Evolutionary conservation across 164 flowering plant genomes (phyloP), one percentile per base, ranked within the genome.

Genomic region (Vitis vinifera): DNA sequence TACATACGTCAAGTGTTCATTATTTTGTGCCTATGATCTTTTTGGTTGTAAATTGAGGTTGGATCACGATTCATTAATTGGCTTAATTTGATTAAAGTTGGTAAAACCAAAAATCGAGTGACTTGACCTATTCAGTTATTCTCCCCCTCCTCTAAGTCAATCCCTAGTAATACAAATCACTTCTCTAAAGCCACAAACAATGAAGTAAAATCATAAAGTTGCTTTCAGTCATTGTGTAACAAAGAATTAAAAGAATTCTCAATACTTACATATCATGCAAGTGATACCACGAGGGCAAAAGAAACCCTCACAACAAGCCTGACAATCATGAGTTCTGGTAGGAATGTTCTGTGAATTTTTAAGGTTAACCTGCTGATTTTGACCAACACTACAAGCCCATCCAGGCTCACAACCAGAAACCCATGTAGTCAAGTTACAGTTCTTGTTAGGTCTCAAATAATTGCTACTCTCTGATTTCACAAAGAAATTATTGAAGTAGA

Each of bases 361-460:
- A 23, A 85, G 71, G 79, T 85, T 82, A 60, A 82, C 81, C 23
- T 82, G 53, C 70, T 65, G 59, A 57, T 74, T 55, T 44, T 16
- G 23, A 17, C 72, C 80, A 65, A 68, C 71, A 66, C 85, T 79
- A 69, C 92, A 88, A 9, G 86, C 80, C 92, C 92, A 88, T 58
- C 92, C 92, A 3, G 92, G 90, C 71, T 88, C 92, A 68, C 92
- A 88, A 15, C 92, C 90, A 64, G 83, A 37, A 55, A 73, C 66
- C 90, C 88, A 86, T 9, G 85, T 72, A 12, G 85, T 79, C 63
- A 83, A 76, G 73, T 88, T 88, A 65, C 89, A 88, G 68, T 88
- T 88, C 65, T 59, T 81, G 78, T 82, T 85, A 55, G 84, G 85
- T 30, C 71, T 79, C 64, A 86, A 68, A 44, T 68, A 74, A 63